phyloP scores from a whole-genome alignment of 2,329 filamentous ascomycete species.

The Diplodia intermedia region DNA sequence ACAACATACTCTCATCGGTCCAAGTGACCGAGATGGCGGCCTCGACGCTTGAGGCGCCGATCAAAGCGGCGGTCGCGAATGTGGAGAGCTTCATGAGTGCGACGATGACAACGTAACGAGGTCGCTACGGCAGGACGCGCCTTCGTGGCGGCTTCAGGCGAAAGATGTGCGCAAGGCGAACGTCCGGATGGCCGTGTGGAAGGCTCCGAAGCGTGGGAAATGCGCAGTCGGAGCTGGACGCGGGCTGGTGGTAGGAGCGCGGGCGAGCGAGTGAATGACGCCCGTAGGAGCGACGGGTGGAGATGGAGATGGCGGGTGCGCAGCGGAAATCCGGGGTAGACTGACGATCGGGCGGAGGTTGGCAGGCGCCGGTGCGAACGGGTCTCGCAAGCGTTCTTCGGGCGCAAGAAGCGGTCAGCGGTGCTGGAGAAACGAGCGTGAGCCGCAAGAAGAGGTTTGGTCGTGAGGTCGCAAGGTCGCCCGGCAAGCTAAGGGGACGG shows the following conservation, averaged over 20 bases:
- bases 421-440: conserved; percentile 18
- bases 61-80: conserved; percentile 42
- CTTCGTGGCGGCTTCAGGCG: conserved; percentile 8
- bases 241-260: conserved; percentile 26
- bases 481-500: conserved; percentile 18
- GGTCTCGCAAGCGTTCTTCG: neutral
- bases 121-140: conserved; percentile 5
- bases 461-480: conserved; percentile 24
- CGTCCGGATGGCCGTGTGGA: neutral
- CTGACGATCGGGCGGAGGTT: conserved; percentile 15
- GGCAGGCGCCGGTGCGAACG: conserved; percentile 2
- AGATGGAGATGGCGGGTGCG: conserved; percentile 32
- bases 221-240: conserved; percentile 13
- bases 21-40: conserved; percentile 41
- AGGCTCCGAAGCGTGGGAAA: neutral
- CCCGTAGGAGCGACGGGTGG: conserved; percentile 12
- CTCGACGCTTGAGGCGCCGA: conserved; percentile 43
- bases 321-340: conserved; percentile 30
- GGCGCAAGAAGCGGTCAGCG: neutral
- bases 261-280: conserved; percentile 29
- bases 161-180: conserved; percentile 4
- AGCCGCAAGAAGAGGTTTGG: conserved; percentile 8
- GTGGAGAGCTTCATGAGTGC: conserved; percentile 46
- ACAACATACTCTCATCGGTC: conserved; percentile 25
- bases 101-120: neutral